These are phyloP conservation scores for Phytophthora multivora DNA, from an alignment of 352 stramenopile genomes.

Conservation along the genomic window DNA sequence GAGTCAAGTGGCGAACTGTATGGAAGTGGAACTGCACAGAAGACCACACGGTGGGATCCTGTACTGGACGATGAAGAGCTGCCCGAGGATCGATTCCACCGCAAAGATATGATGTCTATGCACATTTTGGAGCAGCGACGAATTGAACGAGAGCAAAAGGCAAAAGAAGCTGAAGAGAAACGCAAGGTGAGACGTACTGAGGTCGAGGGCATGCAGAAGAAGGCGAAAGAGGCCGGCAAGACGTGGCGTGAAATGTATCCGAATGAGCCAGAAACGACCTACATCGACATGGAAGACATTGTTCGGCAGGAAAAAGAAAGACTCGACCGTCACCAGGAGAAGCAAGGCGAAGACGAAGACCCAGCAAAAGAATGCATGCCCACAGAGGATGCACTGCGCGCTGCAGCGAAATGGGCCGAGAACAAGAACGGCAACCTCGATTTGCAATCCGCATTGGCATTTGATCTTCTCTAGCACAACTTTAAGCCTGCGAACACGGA, in stretches of 20 bases:
- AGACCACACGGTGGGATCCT: constrained; percentile 51
- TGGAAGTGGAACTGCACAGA: neutral
- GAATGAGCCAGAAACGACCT: constrained; percentile 74
- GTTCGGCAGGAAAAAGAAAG: constrained; percentile 51
- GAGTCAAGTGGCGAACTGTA: neutral
- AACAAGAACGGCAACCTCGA: constrained; percentile 39
- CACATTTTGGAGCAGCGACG: constrained; percentile 80
- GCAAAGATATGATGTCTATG: constrained; percentile 88
- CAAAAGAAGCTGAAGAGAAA: constrained; percentile 60
- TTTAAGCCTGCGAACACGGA: constrained; percentile 3
- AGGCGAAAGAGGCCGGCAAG: constrained; percentile 61
- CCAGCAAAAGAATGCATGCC: constrained; percentile 26
- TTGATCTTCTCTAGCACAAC: constrained; percentile 58
- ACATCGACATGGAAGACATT: constrained; percentile 79
- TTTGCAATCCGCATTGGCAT: constrained; percentile 66
- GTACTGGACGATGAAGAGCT: constrained; percentile 80
- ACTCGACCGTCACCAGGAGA: constrained; percentile 35
- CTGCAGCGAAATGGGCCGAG: constrained; percentile 56
- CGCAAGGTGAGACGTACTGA: constrained; percentile 46
- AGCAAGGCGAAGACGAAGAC: constrained; percentile 23
- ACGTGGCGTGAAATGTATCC: constrained; percentile 84
- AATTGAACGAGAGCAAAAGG: constrained; percentile 63
- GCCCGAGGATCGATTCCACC: constrained; percentile 79
- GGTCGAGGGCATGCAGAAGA: constrained; percentile 57
- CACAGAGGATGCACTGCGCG: constrained; percentile 49